phyloP scores from a whole-genome alignment of 2,329 filamentous ascomycete genomes.

The Myotisia sp. region DNA sequence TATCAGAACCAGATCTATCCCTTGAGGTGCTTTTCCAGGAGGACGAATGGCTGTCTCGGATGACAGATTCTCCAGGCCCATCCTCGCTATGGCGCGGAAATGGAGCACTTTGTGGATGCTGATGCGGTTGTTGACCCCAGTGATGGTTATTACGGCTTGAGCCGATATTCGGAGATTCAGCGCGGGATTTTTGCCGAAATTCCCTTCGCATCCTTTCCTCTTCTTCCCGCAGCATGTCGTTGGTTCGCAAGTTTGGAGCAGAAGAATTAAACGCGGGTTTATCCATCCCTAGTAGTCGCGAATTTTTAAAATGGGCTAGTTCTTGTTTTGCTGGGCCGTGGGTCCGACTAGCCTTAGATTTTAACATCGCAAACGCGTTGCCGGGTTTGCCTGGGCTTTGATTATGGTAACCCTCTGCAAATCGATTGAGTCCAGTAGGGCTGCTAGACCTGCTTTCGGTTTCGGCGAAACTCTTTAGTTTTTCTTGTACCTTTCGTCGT shows the following conservation, averaged over 20 bases:
- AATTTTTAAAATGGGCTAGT: conserved; percentile 21
- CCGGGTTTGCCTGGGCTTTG: conserved; percentile 20
- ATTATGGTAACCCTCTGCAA: conserved; percentile 16
- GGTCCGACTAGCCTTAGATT: conserved; percentile 27
- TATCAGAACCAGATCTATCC: conserved; percentile 42
- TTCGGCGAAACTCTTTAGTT: conserved; percentile 31
- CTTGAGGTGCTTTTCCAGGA: conserved; percentile 29
- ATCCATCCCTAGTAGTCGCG: conserved; percentile 30
- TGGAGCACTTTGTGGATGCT: conserved; percentile 7
- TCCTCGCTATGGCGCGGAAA: conserved; percentile 20
- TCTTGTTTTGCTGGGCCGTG: conserved; percentile 19
- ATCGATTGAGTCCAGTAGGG: conserved; percentile 18
- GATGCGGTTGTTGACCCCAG: conserved; percentile 5
- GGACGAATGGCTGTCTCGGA: conserved; percentile 21
- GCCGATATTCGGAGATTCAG: conserved; percentile 25
- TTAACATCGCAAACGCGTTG: conserved; percentile 33
- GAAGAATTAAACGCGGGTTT: conserved; percentile 19
- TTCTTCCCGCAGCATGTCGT: conserved; percentile 27
- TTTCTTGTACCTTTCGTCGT: conserved; percentile 35
- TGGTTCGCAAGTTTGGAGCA: conserved; percentile 21
- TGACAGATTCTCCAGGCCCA: conserved; percentile 22
- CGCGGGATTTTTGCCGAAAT: conserved; percentile 24
- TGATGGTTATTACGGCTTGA: conserved; percentile 14
- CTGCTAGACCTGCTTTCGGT: conserved; percentile 31
- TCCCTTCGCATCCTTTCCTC: conserved; percentile 20